Evolutionary conservation across 345 rosid species (phyloP).

Genomic region (Passiflora organensis): DNA sequence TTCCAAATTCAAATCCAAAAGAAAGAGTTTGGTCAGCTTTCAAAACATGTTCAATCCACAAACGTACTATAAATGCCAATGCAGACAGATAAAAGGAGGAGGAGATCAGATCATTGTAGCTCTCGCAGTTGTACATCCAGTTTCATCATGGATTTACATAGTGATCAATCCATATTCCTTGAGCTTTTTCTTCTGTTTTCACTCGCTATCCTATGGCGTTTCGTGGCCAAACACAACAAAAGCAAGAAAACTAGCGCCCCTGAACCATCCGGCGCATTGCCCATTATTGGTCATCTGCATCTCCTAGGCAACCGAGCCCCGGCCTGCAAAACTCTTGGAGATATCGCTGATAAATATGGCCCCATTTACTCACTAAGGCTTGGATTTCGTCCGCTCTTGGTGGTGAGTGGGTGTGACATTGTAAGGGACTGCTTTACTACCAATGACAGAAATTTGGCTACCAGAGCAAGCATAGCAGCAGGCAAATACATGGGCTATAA

Average conservation of each 20-base stretch:
- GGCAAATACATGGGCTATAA: constrained; percentile 59
- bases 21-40: too few species aligned
- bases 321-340: constrained; percentile 36
- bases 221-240: neutral
- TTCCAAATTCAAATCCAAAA: too few species aligned
- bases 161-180: neutral
- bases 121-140: too few species aligned
- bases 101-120: too few species aligned
- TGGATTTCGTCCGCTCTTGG: constrained; percentile 31
- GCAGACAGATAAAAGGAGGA: too few species aligned
- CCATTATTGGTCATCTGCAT: constrained; percentile 61
- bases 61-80: too few species aligned
- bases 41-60: too few species aligned
- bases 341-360: constrained; percentile 43
- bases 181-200: neutral
- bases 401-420: constrained; percentile 40
- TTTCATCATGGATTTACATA: too few species aligned
- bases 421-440: constrained; percentile 48
- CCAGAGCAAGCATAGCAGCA: constrained; percentile 42
- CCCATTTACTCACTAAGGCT: constrained; percentile 52
- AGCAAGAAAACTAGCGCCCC: constrained; percentile 20
- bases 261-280: constrained; percentile 50
- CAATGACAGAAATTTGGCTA: constrained; percentile 48
- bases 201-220: constrained; percentile 9
- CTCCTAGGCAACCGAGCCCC: constrained; percentile 31